Percentiles rank a stretch among this genome's conserved stretches.
phyloP scores from a whole-genome alignment of 352 stramenopile genomes.

The Globisporangium carolinianum region DNA sequence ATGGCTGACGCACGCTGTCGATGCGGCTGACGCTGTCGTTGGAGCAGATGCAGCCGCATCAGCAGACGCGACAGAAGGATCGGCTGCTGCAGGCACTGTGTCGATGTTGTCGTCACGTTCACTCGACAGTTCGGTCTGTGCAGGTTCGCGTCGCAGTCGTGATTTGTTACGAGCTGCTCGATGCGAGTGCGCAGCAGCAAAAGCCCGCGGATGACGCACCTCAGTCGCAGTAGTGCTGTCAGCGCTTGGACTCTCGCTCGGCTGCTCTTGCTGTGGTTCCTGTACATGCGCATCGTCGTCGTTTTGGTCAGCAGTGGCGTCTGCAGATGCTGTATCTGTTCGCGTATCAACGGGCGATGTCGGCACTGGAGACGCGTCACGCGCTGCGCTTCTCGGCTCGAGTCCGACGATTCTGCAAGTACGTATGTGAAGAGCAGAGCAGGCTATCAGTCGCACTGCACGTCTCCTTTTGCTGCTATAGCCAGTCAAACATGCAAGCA shows the following conservation, averaged over 20 bases:
- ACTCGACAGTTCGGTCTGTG: no score
- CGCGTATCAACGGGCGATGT: not conserved
- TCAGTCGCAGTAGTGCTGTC: not conserved
- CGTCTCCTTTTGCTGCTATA: not conserved
- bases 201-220: not conserved
- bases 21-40: no score
- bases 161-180: not conserved
- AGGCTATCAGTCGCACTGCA: not conserved
- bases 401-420: conserved; percentile 36
- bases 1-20: no score
- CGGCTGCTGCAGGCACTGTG: not conserved
- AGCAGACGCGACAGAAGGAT: no score
- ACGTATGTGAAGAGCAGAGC: not conserved
- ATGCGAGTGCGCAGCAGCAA: not conserved
- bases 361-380: not conserved
- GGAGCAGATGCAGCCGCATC: no score
- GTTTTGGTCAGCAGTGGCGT: not conserved
- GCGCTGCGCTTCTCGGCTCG: conserved; percentile 15
- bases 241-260: not conserved
- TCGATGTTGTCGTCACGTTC: not conserved
- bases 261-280: conserved; percentile 7
- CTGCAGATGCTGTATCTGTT: not conserved
- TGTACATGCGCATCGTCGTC: not conserved
- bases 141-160: not conserved
- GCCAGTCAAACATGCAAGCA: not conserved